A percentile compares a stretch with the other conserved stretches of the same genome.
Conservation (phyloP, 345 rosid species). For the Dovyalis caffra region DNA sequence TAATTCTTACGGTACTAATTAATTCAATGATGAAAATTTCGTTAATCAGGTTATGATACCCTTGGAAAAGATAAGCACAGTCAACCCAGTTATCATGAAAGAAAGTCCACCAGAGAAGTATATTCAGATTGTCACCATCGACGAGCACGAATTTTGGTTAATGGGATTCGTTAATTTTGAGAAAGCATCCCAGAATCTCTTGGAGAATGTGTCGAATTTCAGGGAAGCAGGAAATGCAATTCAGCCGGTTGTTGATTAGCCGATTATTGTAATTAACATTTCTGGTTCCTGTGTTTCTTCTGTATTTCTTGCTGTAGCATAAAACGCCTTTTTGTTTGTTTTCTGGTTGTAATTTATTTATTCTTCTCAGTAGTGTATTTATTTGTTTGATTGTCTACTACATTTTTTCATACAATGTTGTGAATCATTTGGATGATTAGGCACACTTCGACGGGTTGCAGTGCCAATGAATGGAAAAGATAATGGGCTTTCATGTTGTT, state of each 20-base stretch:
- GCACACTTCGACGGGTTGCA: too few species aligned
- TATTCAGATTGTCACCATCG: constrained; percentile 60
- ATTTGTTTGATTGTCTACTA: too few species aligned
- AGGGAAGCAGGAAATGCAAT: neutral
- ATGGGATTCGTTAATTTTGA: constrained; percentile 88
- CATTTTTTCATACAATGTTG: too few species aligned
- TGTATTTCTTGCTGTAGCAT: too few species aligned
- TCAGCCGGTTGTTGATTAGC: neutral
- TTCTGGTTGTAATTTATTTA: too few species aligned
- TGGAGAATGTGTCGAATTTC: neutral
- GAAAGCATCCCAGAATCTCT: constrained; percentile 64
- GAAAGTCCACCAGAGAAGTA: constrained; percentile 61
- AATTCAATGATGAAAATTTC: neutral
- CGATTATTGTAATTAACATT: neutral
- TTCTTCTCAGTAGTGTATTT: too few species aligned
- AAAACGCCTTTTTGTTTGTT: too few species aligned
- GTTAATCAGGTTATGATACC: constrained; percentile 55
- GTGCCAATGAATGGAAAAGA: too few species aligned
- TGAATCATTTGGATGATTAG: too few species aligned
- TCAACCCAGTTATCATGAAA: constrained; percentile 51
- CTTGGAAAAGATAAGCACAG: constrained; percentile 38
- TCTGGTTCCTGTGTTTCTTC: neutral
- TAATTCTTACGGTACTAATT: too few species aligned
- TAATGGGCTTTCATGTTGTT: too few species aligned
- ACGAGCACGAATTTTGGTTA: constrained; percentile 85